phyloP scores from a whole-genome alignment of 331 rosid species.

The Quercus lobata region DNA sequence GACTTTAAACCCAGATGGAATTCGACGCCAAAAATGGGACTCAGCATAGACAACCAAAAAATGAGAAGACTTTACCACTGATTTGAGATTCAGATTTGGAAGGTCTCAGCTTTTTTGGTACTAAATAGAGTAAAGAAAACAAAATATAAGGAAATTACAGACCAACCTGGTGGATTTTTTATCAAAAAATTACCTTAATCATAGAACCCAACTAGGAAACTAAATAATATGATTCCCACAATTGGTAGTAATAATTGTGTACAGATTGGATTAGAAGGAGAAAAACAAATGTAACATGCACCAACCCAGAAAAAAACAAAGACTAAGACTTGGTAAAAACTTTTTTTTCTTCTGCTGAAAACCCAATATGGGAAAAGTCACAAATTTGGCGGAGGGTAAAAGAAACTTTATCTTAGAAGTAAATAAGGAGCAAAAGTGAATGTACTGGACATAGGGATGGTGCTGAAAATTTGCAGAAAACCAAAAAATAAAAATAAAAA shows the following conservation, averaged over 20 bases:
- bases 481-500: not conserved
- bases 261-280: not conserved
- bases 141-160: too few species aligned
- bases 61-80: not conserved
- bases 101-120: slow-evolving; percentile 19
- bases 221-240: not conserved
- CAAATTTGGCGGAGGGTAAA: not conserved
- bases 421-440: not conserved
- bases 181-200: not conserved
- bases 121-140: not conserved
- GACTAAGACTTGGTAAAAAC: not conserved
- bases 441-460: slow-evolving; percentile 17
- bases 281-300: slow-evolving; percentile 14
- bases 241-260: not conserved
- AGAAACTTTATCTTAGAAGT: not conserved
- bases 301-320: slow-evolving; percentile 31
- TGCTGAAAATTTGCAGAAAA: slow-evolving; percentile 15
- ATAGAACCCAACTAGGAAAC: not conserved
- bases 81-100: slow-evolving; percentile 28
- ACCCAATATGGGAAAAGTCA: not conserved
- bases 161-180: not conserved
- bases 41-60: slow-evolving; percentile 13
- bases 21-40: slow-evolving; percentile 9
- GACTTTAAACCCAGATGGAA: slow-evolving; percentile 10
- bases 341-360: too few species aligned